Base-by-base conservation (phyloP, 2,329 filamentous ascomycete genomes). In the Herpotrichia juniperi region DNA sequence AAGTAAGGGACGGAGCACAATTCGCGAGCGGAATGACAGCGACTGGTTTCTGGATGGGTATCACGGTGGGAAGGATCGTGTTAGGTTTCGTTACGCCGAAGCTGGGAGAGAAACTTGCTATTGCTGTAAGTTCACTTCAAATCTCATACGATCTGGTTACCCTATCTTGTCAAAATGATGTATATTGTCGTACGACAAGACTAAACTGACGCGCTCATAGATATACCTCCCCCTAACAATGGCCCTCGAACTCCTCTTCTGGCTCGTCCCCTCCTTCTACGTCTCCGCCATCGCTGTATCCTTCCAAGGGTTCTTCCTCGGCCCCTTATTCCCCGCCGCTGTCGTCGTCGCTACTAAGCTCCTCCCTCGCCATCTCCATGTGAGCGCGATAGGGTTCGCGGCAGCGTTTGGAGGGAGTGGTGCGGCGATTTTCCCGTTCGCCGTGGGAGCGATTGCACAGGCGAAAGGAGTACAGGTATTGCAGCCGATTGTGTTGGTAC, bases 11-110 rank as follows among this genome's bases (percentile, higher is more conserved):
- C 31, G 90, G 87, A 3, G 81, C 79, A 21, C 77, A 85, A 0
- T 93, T 94, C 64, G 81, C 86, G 2, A 87, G 88, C 28, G 91
- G 91, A 2, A 84, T 94, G 76, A 86, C 85, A 0, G 87, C 86
- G 0, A 93, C 90, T 0, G 87, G 90, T 0, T 96, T 93, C 75
- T 96, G 91, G 91, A 81, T 91, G 37, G 91, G 91, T 0, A 80
- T 96, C 57, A 93, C 90, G 0, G 71, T 91, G 0, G 91, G 91
- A 0, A 79, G 91, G 1, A 76, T 94, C 2, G 69, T 87, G 0
- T 74, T 96, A 14, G 90, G 90, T 0, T 94, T 96, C 61, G 78
- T 93, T 3, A 96, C 91, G 1, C 86, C 87, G 1, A 77, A 81
- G 2, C 77, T 91, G 16, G 90, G 90, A 0, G 91, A 93, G 75